phyloP scores from a whole-genome alignment of 768 basidiomycete genomes.

The Gyrodon lividus region DNA sequence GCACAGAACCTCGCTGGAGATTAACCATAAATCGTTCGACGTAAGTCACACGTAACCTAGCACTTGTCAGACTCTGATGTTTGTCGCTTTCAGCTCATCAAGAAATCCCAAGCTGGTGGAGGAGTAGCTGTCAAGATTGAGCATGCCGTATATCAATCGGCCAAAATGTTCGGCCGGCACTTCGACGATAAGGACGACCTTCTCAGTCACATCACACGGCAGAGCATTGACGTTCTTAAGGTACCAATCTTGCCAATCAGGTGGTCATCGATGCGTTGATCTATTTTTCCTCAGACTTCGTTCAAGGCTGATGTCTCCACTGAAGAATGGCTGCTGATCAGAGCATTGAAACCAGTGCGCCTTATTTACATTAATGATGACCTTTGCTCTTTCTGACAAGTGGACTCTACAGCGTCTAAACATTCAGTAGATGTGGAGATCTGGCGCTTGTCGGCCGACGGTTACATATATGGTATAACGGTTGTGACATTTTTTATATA shows the following conservation, averaged over 20 bases:
- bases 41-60: conserved; percentile 38
- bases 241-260: conserved; percentile 35
- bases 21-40: conserved; percentile 90
- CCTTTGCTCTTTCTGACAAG: not conserved
- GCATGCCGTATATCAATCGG: conserved; percentile 91
- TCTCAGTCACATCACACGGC: conserved; percentile 84
- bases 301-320: conserved; percentile 88
- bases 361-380: not conserved
- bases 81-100: conserved; percentile 60
- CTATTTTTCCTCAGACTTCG: conserved; percentile 48
- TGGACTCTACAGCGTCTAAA: conserved; percentile 35
- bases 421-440: conserved; percentile 26
- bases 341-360: conserved; percentile 72
- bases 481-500: conserved; percentile 5
- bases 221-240: conserved; percentile 96
- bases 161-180: conserved; percentile 95
- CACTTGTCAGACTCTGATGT: not conserved
- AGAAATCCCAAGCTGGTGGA: conserved; percentile 91
- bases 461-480: not conserved
- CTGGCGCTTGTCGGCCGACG: not conserved
- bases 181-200: conserved; percentile 96
- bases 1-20: conserved; percentile 87
- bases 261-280: conserved; percentile 7
- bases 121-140: conserved; percentile 99
- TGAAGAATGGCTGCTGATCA: conserved; percentile 94